Evolutionary conservation across 305 asterid species (phyloP), one percentile per base, ranked within the genome.

Genomic region (Plantago coronopus): DNA sequence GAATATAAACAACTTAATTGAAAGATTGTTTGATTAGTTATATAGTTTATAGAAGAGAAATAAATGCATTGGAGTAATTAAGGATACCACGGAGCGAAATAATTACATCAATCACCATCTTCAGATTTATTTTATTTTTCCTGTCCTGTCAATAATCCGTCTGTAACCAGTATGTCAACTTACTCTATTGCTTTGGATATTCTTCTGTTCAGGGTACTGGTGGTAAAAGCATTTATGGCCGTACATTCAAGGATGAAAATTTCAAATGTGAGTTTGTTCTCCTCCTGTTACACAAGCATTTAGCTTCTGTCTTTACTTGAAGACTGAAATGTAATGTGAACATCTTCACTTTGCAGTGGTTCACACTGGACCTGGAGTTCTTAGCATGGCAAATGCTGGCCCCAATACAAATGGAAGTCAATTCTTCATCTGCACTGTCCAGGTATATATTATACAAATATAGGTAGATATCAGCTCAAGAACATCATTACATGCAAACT

Each of bases 321-420:
- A 27, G 53, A 44, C 59, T 59, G 38, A 57, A 54, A 57, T 21
- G 55, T 11, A 43, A 68, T 54, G 51, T 67, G 25, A 54, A 48
- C 47, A 42, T 48, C 60, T 68, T 58, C 57, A 47, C 67, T 61
- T 57, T 76, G 80, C 75, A 93, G 99, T 93, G 87, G 55, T 49
- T 76, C 99, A 93, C 75, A 72, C 89, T 62, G 99, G 97, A 74
- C 99, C 97, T 66, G 99, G 99, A 75, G 55, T 83, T 63, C 77
- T 93, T 77, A 93, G 99, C 89, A 93, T 93, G 99, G 99, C 99
- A 66, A 93, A 93, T 76, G 97, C 97, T 66, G 99, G 99, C 49
- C 91, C 97, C 62, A 79, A 93, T 64, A 93, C 99, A 78, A 93
- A 93, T 48, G 99, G 99, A 69, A 93, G 99, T 79, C 99, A 93